Evolutionary conservation across 129 eudicot genomes (phyloP).

Genomic region (Pseudognaphalium luteoalbum): DNA sequence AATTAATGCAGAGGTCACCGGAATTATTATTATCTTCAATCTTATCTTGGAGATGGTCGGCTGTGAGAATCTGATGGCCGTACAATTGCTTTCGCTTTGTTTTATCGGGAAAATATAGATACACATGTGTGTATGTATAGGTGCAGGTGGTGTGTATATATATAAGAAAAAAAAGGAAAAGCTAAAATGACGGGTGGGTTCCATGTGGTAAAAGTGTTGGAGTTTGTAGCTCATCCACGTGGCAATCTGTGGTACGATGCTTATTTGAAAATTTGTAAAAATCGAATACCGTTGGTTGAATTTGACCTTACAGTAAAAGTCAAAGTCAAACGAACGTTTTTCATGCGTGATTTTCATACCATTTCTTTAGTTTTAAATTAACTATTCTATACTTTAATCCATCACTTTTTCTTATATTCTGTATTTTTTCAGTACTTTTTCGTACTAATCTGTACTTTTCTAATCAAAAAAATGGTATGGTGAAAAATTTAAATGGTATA

Average conservation of each 20-base stretch:
- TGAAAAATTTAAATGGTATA: too few relatives aligned
- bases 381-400: too few relatives aligned
- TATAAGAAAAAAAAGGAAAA: background rate
- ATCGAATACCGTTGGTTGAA: constrained; percentile 3
- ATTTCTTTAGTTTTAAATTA: too few relatives aligned
- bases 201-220: constrained; percentile 38
- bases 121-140: background rate
- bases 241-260: constrained; percentile 34
- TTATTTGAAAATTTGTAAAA: constrained; percentile 13
- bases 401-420: too few relatives aligned
- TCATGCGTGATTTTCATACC: too few relatives aligned
- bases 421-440: too few relatives aligned
- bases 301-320: constrained; percentile 10
- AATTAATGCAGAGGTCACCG: constrained; percentile 29
- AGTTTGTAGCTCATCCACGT: constrained; percentile 33
- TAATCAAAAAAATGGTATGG: too few relatives aligned
- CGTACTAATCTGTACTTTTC: too few relatives aligned
- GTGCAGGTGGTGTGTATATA: constrained; percentile 30
- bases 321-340: constrained; percentile 37
- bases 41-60: constrained; percentile 28
- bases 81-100: constrained; percentile 23
- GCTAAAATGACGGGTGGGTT: constrained; percentile 40
- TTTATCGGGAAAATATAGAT: constrained; percentile 16
- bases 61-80: constrained; percentile 27
- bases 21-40: constrained; percentile 1